Conservation (phyloP, 164 flowering plant species). For the Pachysandra terminalis region DNA sequence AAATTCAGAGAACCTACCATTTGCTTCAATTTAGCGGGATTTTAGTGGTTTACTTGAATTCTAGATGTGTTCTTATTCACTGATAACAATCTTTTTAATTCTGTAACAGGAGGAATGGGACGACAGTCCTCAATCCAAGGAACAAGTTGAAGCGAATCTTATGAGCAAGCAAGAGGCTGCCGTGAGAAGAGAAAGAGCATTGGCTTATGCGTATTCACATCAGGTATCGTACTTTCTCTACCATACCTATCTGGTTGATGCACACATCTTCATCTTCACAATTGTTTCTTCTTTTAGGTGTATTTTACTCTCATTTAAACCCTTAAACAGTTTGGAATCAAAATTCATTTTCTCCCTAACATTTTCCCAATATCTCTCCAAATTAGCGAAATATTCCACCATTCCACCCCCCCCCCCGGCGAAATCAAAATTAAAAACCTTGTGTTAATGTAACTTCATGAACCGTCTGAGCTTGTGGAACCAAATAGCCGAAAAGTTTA, state of each 20-base stretch:
- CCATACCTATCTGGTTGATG: too few species aligned
- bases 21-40: too few species aligned
- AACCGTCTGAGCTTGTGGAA: not conserved
- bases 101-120: constrained; percentile 54
- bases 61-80: too few species aligned
- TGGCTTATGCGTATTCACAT: constrained; percentile 68
- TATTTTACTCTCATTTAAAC: too few species aligned
- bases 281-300: not conserved
- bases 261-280: not conserved
- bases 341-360: not conserved
- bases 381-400: too few species aligned
- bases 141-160: constrained; percentile 52
- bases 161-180: constrained; percentile 57
- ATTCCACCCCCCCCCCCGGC: too few species aligned
- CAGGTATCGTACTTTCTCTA: constrained; percentile 39
- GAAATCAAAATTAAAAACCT: too few species aligned
- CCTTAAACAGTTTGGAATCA: too few species aligned
- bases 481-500: not conserved
- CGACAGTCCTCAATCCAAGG: constrained; percentile 54
- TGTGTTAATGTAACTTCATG: too few species aligned
- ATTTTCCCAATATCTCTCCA: too few species aligned
- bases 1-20: too few species aligned
- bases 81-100: not conserved
- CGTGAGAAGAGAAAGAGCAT: constrained; percentile 65
- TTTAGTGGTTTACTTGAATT: too few species aligned